Conservation (phyloP, 2,329 filamentous ascomycete genomes). For the Dendryphion nanum region DNA sequence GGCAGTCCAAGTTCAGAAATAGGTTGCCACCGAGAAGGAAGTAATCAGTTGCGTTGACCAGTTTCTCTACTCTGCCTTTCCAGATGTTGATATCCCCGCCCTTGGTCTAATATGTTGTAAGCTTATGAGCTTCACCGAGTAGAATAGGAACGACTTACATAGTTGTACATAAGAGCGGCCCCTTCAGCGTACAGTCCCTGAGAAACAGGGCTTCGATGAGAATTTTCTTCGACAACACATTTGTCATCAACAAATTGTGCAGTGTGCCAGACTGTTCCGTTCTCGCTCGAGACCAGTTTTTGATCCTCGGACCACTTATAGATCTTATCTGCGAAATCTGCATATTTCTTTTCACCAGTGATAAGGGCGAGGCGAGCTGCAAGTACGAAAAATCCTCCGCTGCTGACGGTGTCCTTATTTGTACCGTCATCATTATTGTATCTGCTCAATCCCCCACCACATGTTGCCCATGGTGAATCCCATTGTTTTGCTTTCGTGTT, state of each 20-base stretch:
- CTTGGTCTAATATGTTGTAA: constrained; percentile 6
- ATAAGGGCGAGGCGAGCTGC: constrained; percentile 69
- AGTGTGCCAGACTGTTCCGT: constrained; percentile 53
- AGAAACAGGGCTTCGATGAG: constrained; percentile 52
- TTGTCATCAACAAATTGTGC: constrained; percentile 39
- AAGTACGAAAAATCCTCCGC: constrained; percentile 77
- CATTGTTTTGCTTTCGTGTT: constrained; percentile 66
- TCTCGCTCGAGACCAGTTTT: constrained; percentile 47
- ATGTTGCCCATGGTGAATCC: constrained; percentile 62
- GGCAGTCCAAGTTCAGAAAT: constrained; percentile 66
- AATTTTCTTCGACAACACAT: constrained; percentile 49
- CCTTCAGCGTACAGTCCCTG: constrained; percentile 52
- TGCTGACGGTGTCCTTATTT: constrained; percentile 76
- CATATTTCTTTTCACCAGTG: constrained; percentile 56
- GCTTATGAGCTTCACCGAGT: not conserved
- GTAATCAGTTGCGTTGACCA: constrained; percentile 29
- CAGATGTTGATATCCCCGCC: constrained; percentile 21
- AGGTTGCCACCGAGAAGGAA: constrained; percentile 47
- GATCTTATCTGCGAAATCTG: constrained; percentile 62
- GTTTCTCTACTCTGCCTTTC: constrained; percentile 16
- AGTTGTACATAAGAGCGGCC: constrained; percentile 52
- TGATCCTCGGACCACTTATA: constrained; percentile 54
- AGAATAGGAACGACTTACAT: constrained; percentile 27
- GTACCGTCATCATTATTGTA: constrained; percentile 78
- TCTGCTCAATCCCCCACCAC: constrained; percentile 67